These are phyloP conservation scores for Sarocladium strictum DNA, from an alignment of 2,329 filamentous ascomycete genomes.

Conservation along the genomic window DNA sequence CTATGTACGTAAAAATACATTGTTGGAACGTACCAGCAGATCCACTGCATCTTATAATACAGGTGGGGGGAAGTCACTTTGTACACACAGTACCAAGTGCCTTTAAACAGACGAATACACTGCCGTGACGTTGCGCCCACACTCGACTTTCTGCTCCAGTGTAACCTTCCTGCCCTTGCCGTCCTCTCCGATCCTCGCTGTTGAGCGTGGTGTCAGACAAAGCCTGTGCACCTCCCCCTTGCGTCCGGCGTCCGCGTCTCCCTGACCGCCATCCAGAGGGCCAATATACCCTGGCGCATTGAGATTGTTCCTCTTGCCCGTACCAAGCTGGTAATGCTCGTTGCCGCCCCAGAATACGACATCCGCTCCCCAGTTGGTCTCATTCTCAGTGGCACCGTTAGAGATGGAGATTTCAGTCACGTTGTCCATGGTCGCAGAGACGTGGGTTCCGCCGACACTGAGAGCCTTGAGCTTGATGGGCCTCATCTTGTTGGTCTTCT, in stretches of 20 bases:
- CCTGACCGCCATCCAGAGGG: constrained; percentile 58
- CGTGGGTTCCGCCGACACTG: constrained; percentile 74
- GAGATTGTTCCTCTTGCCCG: constrained; percentile 78
- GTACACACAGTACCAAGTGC: constrained; percentile 1
- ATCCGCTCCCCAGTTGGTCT: constrained; percentile 84
- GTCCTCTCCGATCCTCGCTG: constrained; percentile 54
- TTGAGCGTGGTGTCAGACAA: constrained; percentile 72
- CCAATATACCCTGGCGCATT: constrained; percentile 72
- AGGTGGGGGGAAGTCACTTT: not conserved
- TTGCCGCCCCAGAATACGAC: constrained; percentile 94
- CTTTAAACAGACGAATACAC: constrained; percentile 65
- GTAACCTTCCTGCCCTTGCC: constrained; percentile 62
- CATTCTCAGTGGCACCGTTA: constrained; percentile 48
- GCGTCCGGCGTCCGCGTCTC: constrained; percentile 54
- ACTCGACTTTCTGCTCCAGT: constrained; percentile 83
- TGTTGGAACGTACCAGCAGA: not conserved
- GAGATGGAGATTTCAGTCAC: constrained; percentile 59
- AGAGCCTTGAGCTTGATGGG: constrained; percentile 74
- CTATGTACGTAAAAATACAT: not conserved
- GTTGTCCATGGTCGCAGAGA: constrained; percentile 77
- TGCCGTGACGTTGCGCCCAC: constrained; percentile 73
- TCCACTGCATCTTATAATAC: constrained; percentile 10
- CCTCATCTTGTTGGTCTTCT: constrained; percentile 56
- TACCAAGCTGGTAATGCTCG: constrained; percentile 88
- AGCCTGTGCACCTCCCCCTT: constrained; percentile 65